Conservation (phyloP, 164 flowering plant species). For the Vitis cinerea region DNA sequence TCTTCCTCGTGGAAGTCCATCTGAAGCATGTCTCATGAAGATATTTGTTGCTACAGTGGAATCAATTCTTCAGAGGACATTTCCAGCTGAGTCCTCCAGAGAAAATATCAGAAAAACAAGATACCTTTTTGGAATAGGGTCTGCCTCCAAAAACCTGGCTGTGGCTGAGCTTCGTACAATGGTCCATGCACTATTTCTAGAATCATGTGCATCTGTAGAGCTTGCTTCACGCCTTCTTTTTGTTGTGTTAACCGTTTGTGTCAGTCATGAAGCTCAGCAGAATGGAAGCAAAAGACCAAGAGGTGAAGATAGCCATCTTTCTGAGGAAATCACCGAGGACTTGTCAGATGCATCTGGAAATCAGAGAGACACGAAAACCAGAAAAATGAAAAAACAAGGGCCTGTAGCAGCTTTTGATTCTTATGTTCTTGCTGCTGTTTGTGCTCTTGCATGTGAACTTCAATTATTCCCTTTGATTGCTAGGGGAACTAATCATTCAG, state of each 20-base stretch:
- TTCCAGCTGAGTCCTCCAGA: constrained; percentile 62
- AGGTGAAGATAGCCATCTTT: constrained; percentile 31
- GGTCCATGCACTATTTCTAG: constrained; percentile 91
- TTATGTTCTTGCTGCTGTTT: constrained; percentile 91
- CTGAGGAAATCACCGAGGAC: constrained; percentile 43
- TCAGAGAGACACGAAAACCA: constrained; percentile 25
- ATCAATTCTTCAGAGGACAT: constrained; percentile 84
- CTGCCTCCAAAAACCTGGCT: constrained; percentile 83
- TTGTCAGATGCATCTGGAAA: constrained; percentile 32
- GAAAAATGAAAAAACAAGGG: constrained; percentile 63
- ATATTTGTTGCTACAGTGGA: constrained; percentile 97
- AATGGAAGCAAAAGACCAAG: constrained; percentile 65
- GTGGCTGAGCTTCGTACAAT: constrained; percentile 97
- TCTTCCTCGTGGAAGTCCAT: constrained; percentile 97
- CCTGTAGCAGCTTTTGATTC: constrained; percentile 98
- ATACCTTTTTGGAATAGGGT: constrained; percentile 45
- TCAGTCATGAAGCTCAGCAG: constrained; percentile 88
- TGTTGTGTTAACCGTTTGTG: constrained; percentile 88
- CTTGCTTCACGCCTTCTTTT: constrained; percentile 89
- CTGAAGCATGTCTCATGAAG: constrained; percentile 97
- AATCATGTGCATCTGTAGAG: constrained; percentile 83
- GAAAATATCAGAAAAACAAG: constrained; percentile 57
- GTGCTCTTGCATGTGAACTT: constrained; percentile 93
- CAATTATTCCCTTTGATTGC: constrained; percentile 81
- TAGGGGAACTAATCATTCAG: constrained; percentile 35